Percentiles rank a stretch among this genome's conserved stretches.
phyloP scores from a whole-genome alignment of 129 eudicot species.

The Tagetes erecta region DNA sequence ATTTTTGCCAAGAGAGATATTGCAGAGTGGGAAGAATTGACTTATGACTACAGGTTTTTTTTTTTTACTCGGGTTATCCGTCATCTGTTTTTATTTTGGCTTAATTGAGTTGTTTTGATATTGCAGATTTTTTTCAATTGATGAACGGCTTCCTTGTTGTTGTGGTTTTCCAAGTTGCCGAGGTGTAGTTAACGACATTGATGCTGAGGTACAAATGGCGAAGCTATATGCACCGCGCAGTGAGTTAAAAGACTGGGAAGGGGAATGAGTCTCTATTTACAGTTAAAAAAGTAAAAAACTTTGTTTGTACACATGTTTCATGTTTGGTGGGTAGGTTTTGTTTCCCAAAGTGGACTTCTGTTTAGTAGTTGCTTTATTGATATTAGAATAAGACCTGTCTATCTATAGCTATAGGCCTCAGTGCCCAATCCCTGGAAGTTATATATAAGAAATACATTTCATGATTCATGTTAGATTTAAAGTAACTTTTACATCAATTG shows the following conservation, averaged over 20 bases:
- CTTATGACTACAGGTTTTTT: slow-evolving; percentile 91
- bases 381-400: too few relatives aligned
- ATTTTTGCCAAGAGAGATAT: slow-evolving; percentile 97
- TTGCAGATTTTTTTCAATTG: slow-evolving; percentile 77
- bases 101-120: slow-evolving; percentile 11
- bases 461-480: too few relatives aligned
- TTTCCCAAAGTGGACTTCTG: too few relatives aligned
- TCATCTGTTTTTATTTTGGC: neutral
- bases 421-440: too few relatives aligned
- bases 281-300: too few relatives aligned
- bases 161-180: slow-evolving; percentile 96
- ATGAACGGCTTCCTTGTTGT: slow-evolving; percentile 79
- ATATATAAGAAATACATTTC: too few relatives aligned
- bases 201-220: slow-evolving; percentile 75
- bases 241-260: slow-evolving; percentile 67
- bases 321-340: too few relatives aligned
- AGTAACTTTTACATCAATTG: too few relatives aligned
- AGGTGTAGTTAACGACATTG: slow-evolving; percentile 91
- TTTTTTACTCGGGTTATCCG: slow-evolving; percentile 7
- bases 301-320: too few relatives aligned
- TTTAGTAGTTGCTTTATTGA: too few relatives aligned
- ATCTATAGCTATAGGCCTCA: too few relatives aligned
- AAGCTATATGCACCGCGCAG: slow-evolving; percentile 74
- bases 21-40: slow-evolving; percentile 89
- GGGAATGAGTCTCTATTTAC: slow-evolving; percentile 36